Conservation (phyloP, 805 yeast genomes). For the Isabelozyma rhagii region DNA sequence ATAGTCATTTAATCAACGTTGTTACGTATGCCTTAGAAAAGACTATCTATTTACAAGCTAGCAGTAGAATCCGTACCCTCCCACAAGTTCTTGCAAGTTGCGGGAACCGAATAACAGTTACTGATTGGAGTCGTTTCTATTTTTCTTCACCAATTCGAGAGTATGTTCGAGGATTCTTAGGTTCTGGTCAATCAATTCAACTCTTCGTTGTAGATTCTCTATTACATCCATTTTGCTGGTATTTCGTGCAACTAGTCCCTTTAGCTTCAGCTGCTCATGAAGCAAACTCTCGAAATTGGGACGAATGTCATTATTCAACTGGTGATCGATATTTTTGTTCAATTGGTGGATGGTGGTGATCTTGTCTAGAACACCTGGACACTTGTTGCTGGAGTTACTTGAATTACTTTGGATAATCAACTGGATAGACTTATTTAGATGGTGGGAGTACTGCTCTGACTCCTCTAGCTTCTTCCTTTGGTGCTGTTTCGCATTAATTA, state of each 20-base stretch:
- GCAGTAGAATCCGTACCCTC: too few relatives aligned
- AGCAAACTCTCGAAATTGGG: constrained; percentile 24
- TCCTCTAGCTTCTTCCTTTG: constrained; percentile 25
- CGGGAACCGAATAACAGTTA: too few relatives aligned
- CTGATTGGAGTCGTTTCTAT: background rate
- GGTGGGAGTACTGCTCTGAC: constrained; percentile 23
- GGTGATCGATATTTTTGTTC: constrained; percentile 34
- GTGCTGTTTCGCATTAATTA: constrained; percentile 30
- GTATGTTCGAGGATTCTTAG: constrained; percentile 68
- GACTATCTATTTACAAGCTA: too few relatives aligned
- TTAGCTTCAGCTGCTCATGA: constrained; percentile 19
- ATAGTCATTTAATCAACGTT: background rate
- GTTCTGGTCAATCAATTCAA: constrained; percentile 71
- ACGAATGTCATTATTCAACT: constrained; percentile 31
- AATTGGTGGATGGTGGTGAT: constrained; percentile 40
- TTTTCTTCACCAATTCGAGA: constrained; percentile 16
- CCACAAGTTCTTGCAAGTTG: too few relatives aligned
- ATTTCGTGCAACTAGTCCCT: constrained; percentile 13
- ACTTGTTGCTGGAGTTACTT: constrained; percentile 6
- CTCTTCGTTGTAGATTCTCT: constrained; percentile 30
- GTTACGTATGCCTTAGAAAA: background rate
- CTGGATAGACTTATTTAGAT: constrained; percentile 19
- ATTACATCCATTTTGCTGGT: constrained; percentile 1
- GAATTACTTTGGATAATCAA: constrained; percentile 26
- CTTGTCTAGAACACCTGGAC: constrained; percentile 25